Evolutionary conservation across 139 green algal species (phyloP).

Genomic region (Zygnema circumcarinatum): DNA sequence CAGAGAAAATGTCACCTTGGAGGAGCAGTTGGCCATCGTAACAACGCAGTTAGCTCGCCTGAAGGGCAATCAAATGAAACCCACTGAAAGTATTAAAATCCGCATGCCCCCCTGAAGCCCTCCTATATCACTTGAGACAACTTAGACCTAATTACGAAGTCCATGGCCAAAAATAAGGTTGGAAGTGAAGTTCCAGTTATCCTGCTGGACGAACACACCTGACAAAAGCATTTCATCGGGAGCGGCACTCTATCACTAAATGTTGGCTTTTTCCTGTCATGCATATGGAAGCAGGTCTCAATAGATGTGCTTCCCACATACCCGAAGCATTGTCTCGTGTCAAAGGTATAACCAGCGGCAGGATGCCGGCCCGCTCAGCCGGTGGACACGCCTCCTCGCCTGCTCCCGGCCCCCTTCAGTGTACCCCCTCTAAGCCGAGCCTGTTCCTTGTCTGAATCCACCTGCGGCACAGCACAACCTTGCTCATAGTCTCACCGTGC

Average conservation of each 20-base stretch:
- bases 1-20: conserved; percentile 27
- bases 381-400: conserved; percentile 40
- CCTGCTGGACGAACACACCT: too few species aligned
- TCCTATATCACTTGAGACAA: too few species aligned
- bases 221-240: too few species aligned
- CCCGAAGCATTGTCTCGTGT: conserved; percentile 32
- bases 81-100: neutral
- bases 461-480: neutral
- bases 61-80: neutral
- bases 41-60: conserved; percentile 43
- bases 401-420: conserved; percentile 4
- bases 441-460: neutral
- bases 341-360: conserved; percentile 44
- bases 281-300: too few species aligned
- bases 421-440: conserved; percentile 5
- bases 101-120: too few species aligned
- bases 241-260: too few species aligned
- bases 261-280: too few species aligned
- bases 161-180: too few species aligned
- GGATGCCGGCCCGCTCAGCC: conserved; percentile 27
- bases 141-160: too few species aligned
- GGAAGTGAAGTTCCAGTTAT: too few species aligned
- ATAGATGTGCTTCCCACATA: neutral
- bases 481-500: neutral
- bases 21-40: conserved; percentile 57